Conservation (phyloP, 2,329 filamentous ascomycete species). For the Colletotrichum abscissum region DNA sequence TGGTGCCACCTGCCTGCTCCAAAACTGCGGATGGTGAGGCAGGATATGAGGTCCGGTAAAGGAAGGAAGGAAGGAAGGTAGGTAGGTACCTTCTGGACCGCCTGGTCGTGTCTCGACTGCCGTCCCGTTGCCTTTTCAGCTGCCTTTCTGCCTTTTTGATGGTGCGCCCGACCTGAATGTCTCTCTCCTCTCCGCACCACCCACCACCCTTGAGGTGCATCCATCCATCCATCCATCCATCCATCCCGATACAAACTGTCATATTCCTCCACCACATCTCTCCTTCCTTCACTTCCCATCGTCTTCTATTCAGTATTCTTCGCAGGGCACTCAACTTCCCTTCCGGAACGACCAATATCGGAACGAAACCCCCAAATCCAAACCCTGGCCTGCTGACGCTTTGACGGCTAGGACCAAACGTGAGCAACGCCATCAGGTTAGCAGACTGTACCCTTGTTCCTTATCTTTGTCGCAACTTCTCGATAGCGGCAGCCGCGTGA, state of each 20-base stretch:
- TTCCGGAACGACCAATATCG: not conserved
- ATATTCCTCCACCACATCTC: slow-evolving; percentile 4
- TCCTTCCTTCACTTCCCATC: not conserved
- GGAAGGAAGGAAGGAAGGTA: not conserved
- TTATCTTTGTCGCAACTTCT: slow-evolving; percentile 30
- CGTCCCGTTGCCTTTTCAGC: slow-evolving; percentile 13
- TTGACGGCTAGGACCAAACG: slow-evolving; percentile 16
- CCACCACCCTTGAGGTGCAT: not conserved
- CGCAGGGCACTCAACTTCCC: not conserved
- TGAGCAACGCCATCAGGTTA: slow-evolving; percentile 30
- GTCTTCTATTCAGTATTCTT: not conserved
- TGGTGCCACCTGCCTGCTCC: not conserved
- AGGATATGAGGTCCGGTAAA: not conserved
- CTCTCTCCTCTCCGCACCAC: slow-evolving; percentile 1
- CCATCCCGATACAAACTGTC: not conserved
- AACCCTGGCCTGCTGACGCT: slow-evolving; percentile 8
- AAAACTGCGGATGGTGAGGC: not conserved
- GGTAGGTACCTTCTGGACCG: not conserved
- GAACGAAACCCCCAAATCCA: not conserved
- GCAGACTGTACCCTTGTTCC: slow-evolving; percentile 22
- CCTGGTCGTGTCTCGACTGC: not conserved
- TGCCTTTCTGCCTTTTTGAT: slow-evolving; percentile 5
- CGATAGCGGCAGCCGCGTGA: slow-evolving; percentile 33
- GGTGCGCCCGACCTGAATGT: slow-evolving; percentile 10
- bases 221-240: not conserved